These are phyloP conservation scores for Neurospora sp. DNA, from an alignment of 495 filamentous ascomycete species.

Conservation along the genomic window DNA sequence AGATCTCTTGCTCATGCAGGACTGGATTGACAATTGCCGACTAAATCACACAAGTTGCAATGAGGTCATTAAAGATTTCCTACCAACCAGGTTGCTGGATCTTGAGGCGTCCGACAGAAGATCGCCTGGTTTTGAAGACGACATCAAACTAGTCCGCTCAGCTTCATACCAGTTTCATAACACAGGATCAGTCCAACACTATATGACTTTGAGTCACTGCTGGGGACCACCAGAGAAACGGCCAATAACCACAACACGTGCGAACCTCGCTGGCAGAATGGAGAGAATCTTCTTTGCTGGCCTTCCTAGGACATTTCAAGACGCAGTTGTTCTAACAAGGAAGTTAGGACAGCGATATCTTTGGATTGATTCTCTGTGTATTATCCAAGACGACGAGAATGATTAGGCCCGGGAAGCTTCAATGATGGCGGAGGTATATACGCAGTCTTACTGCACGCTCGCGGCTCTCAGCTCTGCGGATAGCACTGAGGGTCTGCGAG, in stretches of 20 bases:
- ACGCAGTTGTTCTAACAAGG: conserved; percentile 1
- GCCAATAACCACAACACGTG: accelerated
- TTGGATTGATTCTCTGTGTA: conserved; percentile 29
- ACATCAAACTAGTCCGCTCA: background rate
- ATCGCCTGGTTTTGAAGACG: background rate
- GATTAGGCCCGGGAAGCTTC: conserved; percentile 22
- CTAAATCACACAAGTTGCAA: background rate
- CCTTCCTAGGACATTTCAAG: conserved; percentile 9
- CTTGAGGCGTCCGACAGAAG: background rate
- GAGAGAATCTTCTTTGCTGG: background rate
- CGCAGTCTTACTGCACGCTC: conserved; percentile 15
- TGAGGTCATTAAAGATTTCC: background rate
- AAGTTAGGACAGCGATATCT: conserved; percentile 16
- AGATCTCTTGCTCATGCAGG: background rate
- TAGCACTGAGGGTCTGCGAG: background rate
- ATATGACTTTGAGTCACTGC: conserved; percentile 6
- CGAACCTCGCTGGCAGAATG: background rate
- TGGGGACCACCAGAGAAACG: background rate
- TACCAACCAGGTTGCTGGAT: background rate
- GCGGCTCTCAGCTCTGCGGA: background rate
- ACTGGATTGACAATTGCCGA: background rate
- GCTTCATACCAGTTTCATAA: background rate
- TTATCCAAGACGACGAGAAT: conserved; percentile 20
- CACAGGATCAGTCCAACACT: accelerated
- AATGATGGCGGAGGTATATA: conserved; percentile 19